Conservation (phyloP, 148 eudicot genomes). For the Talinum fruticosum region DNA sequence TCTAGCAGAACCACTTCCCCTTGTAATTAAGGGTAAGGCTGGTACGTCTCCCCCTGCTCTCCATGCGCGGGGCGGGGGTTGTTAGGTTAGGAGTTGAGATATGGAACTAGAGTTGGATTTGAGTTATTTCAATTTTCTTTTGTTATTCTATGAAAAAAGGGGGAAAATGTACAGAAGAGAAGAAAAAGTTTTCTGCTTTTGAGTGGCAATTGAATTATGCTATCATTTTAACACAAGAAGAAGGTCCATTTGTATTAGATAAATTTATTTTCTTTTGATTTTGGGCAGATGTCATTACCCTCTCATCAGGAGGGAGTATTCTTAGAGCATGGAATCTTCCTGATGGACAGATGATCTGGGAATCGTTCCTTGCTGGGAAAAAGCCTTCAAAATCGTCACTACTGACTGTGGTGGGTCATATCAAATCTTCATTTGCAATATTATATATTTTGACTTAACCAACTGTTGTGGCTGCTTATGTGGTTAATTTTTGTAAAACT, state of each 20-base stretch:
- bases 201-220: neutral
- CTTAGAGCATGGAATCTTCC: conserved; percentile 99
- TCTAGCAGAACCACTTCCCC: no score
- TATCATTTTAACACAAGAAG: neutral
- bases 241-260: neutral
- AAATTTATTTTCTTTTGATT: neutral
- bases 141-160: no score
- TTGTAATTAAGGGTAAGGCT: no score
- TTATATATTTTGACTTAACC: neutral
- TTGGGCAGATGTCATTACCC: conserved; percentile 70
- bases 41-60: no score
- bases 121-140: no score
- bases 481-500: neutral
- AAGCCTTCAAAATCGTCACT: conserved; percentile 61
- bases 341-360: conserved; percentile 99
- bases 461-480: neutral
- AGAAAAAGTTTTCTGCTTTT: neutral
- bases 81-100: no score
- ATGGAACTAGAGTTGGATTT: no score
- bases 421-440: neutral
- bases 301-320: conserved; percentile 79
- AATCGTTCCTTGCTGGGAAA: conserved; percentile 64
- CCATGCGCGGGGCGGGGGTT: no score
- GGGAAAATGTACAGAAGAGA: neutral
- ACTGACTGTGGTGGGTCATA: conserved; percentile 62